Evolutionary conservation across 129 eudicot species (phyloP), one percentile per base, ranked within the genome.

Genomic region (Artemisia tridentata): DNA sequence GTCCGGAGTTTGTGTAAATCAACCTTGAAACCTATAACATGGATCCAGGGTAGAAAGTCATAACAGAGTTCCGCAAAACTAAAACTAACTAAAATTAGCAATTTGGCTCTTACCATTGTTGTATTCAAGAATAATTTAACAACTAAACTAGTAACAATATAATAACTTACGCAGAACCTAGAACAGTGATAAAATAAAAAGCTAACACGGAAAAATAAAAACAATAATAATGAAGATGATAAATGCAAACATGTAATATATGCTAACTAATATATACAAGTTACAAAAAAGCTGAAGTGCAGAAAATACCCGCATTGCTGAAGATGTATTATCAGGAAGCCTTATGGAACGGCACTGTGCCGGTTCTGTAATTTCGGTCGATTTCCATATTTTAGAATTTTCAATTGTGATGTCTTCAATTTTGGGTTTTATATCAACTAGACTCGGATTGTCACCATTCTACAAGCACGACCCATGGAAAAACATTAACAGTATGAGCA

Each of bases 1-100:
- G 43, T 64, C 96, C 96, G 11, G 92, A 86, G 72, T 86, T 86
- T 70, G 96, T 86, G 80, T 89, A 89, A 34, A 89, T 84, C 76
- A 89, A 75, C 59, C 96, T 86, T 63, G 91, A 81, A 47, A 89
- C 84, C 96, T 89, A 71, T 46, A 75, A 62, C 63, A 63, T 50
- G 11, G 20, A 65, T n/a, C 46, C 31, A 11, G 66, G 3, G 23
- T 65, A 51, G 23, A 74, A 58, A 18, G 11, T 15, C 11, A 50
- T 11, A 9, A 50, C 21, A 23, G 17, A 72, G 17, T 27, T 52
- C 23, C 46, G 45, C 45, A 48, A 1, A 55, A 58, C 16, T 60
- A 69, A 20, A 52, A 53, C 18, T 21, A 38, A 4, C 23, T 45
- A 47, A 43, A 20, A 29, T 57, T 45, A 72, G 48, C 68, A 43